These are phyloP conservation scores for Gentiana dahurica DNA, from an alignment of 257 asterid species.

Conservation along the genomic window DNA sequence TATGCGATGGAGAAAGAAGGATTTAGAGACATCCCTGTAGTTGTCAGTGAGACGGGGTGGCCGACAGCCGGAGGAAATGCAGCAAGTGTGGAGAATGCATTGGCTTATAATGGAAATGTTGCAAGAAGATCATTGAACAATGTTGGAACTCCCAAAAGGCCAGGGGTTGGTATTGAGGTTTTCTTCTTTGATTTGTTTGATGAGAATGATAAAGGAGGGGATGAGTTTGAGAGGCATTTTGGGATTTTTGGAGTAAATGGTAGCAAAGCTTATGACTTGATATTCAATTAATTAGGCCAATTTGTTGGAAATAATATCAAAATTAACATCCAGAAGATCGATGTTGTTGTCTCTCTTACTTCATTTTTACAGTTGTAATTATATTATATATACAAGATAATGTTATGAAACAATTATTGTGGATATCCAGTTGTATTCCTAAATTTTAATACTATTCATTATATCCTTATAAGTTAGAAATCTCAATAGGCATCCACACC, in stretches of 20 bases:
- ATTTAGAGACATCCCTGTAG: conserved; percentile 40
- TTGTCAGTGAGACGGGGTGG: conserved; percentile 84
- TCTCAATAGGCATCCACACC: no score
- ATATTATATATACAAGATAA: no score
- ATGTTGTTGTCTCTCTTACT: no score
- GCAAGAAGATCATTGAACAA: conserved; percentile 34
- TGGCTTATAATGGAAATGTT: conserved; percentile 48
- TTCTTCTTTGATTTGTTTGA: conserved; percentile 69
- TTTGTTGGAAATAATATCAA: neutral
- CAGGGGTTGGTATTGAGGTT: conserved; percentile 55
- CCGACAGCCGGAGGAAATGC: conserved; percentile 50
- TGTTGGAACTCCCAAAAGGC: conserved; percentile 66
- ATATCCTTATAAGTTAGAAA: no score
- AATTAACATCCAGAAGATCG: no score
- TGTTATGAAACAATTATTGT: no score
- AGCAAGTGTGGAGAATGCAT: conserved; percentile 40
- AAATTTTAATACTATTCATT: no score
- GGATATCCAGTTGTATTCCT: no score
- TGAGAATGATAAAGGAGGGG: conserved; percentile 54
- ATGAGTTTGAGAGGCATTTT: conserved; percentile 48
- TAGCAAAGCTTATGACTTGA: conserved; percentile 39
- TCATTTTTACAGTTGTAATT: no score
- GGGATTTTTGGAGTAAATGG: conserved; percentile 62
- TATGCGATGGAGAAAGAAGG: conserved; percentile 75
- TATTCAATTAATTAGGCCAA: conserved; percentile 10